A percentile compares a stretch with the other conserved stretches of the same genome.
Conservation (phyloP, 148 eudicot species). For the Rhododendron ferrugineum region DNA sequence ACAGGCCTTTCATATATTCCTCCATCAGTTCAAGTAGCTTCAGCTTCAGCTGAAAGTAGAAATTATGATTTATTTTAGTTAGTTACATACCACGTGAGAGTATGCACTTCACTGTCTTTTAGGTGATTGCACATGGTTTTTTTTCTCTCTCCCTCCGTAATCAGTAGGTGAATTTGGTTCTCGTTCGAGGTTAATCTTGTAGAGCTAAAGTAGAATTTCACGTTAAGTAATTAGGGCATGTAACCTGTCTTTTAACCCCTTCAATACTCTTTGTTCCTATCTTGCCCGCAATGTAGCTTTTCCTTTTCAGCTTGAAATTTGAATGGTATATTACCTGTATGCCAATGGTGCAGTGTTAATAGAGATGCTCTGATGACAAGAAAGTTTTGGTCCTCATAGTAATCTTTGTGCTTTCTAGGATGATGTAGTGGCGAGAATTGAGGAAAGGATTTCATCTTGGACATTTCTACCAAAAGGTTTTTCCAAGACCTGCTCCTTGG, state of each 20-base stretch:
- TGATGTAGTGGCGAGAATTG: conserved; percentile 46
- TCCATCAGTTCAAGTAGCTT: not conserved
- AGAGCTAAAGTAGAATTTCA: not conserved
- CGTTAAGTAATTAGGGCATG: not conserved
- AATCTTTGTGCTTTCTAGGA: conserved; percentile 37
- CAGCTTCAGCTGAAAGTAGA: not conserved
- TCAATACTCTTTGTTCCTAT: not conserved
- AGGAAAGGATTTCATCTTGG: conserved; percentile 87
- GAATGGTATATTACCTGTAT: not conserved
- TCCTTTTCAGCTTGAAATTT: not conserved
- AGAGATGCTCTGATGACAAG: not conserved
- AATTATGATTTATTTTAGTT: not conserved
- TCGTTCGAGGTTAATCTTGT: not conserved
- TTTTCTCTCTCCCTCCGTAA: not conserved
- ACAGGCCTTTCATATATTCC: not conserved
- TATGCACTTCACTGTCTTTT: not conserved
- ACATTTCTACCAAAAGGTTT: conserved; percentile 83
- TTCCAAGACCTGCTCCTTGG: conserved; percentile 1
- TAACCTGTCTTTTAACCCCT: not conserved
- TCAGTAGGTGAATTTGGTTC: not conserved
- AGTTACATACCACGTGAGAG: not conserved
- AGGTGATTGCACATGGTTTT: not conserved
- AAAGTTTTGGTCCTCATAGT: not conserved
- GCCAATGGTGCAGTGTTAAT: not conserved
- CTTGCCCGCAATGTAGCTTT: not conserved